These are phyloP conservation scores for Cladophialophora chaetospira DNA, from an alignment of 2,329 filamentous ascomycete species.

Conservation along the genomic window DNA sequence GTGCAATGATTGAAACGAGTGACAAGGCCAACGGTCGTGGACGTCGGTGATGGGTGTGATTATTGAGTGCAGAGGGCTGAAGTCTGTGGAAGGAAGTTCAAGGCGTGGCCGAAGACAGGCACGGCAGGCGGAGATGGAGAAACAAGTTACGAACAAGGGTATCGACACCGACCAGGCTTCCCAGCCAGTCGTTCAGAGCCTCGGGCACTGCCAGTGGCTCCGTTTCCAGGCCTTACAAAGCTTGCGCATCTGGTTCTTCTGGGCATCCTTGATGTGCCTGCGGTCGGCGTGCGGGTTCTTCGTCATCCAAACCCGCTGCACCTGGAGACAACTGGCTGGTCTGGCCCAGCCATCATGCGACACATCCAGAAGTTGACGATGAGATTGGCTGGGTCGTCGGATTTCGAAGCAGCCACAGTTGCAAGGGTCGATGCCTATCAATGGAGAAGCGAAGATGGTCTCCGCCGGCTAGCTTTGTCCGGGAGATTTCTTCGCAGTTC, in stretches of 20 bases:
- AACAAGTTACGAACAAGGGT: not conserved
- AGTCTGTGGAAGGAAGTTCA: not conserved
- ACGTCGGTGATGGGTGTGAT: conserved; percentile 2
- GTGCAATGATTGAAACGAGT: conserved; percentile 7
- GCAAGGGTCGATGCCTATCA: conserved; percentile 2
- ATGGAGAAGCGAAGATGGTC: conserved; percentile 6
- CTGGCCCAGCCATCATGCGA: not conserved
- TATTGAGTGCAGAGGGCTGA: conserved; percentile 5
- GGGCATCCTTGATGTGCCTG: conserved; percentile 3
- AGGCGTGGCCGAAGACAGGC: conserved; percentile 2
- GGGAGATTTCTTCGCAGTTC: not conserved
- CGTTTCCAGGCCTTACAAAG: conserved; percentile 6
- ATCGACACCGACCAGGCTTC: not conserved
- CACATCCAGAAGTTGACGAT: not conserved
- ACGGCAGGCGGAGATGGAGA: conserved; percentile 7
- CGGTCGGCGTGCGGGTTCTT: not conserved
- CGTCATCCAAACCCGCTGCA: not conserved
- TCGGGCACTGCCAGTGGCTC: conserved; percentile 3
- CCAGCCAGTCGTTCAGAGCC: conserved; percentile 10
- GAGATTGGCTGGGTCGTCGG: conserved; percentile 7
- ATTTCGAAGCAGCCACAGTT: conserved; percentile 1
- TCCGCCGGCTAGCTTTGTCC: not conserved
- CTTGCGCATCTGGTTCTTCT: not conserved
- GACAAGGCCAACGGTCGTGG: conserved; percentile 4
- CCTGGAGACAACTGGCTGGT: not conserved